Conservation (phyloP, 139 green algal species). For the Haematococcus lacustris region DNA sequence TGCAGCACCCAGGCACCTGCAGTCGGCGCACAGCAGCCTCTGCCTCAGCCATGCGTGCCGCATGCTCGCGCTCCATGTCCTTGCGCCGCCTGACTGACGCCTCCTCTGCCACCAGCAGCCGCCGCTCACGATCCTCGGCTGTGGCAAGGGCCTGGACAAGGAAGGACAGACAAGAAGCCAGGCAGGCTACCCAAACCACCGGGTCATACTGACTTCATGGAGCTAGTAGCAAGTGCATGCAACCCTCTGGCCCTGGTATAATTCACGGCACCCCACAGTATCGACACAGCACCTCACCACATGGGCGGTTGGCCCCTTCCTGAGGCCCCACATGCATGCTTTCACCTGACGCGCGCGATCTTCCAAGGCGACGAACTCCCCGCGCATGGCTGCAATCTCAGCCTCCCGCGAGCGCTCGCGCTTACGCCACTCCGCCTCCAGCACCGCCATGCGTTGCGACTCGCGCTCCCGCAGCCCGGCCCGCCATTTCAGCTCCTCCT, state of each 20-base stretch:
- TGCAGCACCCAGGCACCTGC: conserved; percentile 35
- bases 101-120: conserved; percentile 38
- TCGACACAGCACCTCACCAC: not conserved
- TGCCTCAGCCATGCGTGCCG: conserved; percentile 40
- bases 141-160: conserved; percentile 17
- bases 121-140: conserved; percentile 43
- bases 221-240: no score
- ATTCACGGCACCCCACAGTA: not conserved
- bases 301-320: no score
- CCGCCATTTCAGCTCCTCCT: conserved; percentile 39
- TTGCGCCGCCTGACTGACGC: conserved; percentile 25
- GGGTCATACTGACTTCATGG: no score
- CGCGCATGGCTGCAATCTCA: conserved; percentile 14
- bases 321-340: not conserved
- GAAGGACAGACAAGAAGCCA: no score
- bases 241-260: no score
- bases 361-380: conserved; percentile 31
- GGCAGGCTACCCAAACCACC: no score
- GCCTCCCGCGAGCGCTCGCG: conserved; percentile 35
- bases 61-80: conserved; percentile 52
- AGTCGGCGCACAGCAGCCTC: conserved; percentile 54
- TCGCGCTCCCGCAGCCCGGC: conserved; percentile 42
- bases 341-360: conserved; percentile 26
- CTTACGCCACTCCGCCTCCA: conserved; percentile 57
- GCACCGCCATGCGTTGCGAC: conserved; percentile 41